Evolutionary conservation across 164 flowering plant genomes (phyloP), one percentile per base, ranked within the genome.

Genomic region (Nelumbo lutea): DNA sequence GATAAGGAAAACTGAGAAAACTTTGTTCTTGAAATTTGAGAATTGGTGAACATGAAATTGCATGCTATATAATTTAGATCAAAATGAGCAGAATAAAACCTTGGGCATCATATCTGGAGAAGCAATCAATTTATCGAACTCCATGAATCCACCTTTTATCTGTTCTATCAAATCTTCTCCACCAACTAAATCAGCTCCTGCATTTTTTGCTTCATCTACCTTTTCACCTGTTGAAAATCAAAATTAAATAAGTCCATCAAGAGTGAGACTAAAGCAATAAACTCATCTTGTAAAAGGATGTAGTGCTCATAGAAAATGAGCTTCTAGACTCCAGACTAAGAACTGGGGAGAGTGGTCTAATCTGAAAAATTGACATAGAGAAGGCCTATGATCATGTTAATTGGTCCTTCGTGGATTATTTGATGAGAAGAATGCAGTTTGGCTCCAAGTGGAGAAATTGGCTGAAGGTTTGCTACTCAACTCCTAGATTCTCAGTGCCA

Each of bases 31-130:
- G 39, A 14, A 44, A 66, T 53, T 48, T n/a, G 39, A 40, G 42
- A 11, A 57, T 3, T 44, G 6, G 10, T 46, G 41, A 60, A 11
- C 5, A 58, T 59, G 59, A 45, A 58, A 64, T 4, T n/a, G 5
- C 14, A 0, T n/a, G 15, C 11, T 42, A 47, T 40, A 59, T 14
- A 46, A 59, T 63, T n/a, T 39, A 55, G n/a, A 47, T 27, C 42
- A 65, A 65, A 15, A 56, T 41, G 48, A 65, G 71, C 52, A 65
- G 56, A 71, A 60, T 59, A 73, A 69, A 46, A 92, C 98, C 99
- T 92, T 95, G 70, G 96, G 91, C 97, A 95, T 93, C 98, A 95
- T 95, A 81, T 95, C 99, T 62, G 99, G 94, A 40, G 98, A 87
- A 69, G 97, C 98, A 83, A 95, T 90, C 67, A 95, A 76, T 77